phyloP scores from a whole-genome alignment of 345 rosid species.

The Psidium guajava region DNA sequence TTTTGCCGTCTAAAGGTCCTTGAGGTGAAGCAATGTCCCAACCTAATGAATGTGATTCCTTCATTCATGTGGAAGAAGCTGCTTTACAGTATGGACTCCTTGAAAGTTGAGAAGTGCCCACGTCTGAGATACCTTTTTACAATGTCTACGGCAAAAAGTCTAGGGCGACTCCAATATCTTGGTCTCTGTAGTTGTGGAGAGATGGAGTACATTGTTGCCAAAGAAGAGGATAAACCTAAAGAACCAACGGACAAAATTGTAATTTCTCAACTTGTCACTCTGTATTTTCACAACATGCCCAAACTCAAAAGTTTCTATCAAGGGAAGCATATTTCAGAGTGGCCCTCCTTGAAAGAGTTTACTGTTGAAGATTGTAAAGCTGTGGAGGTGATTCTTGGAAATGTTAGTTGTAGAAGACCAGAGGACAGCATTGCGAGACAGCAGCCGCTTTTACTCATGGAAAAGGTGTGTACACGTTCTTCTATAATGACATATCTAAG shows the following conservation, averaged over 20 bases:
- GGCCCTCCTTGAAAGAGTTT: background rate
- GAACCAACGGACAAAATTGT: fast-evolving
- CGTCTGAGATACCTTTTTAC: background rate
- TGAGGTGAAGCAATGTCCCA: background rate
- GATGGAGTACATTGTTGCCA: background rate
- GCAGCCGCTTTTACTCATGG: fast-evolving
- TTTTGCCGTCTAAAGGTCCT: background rate
- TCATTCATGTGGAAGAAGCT: background rate
- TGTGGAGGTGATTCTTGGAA: background rate
- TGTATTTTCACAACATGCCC: background rate
- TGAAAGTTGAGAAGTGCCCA: background rate
- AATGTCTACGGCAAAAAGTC: background rate
- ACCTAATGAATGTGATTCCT: background rate
- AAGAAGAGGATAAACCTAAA: background rate
- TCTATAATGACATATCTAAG: fast-evolving
- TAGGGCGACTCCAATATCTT: background rate
- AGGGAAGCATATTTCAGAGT: background rate
- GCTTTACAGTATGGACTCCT: background rate
- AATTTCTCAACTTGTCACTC: background rate
- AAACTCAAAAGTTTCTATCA: background rate
- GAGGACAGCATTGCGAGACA: fast-evolving
- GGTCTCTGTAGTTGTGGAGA: background rate
- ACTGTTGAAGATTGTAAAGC: background rate
- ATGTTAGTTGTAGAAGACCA: fast-evolving
- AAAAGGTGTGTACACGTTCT: background rate